Base-by-base conservation (phyloP, 768 basidiomycete species). In the Suillus brevipes region DNA sequence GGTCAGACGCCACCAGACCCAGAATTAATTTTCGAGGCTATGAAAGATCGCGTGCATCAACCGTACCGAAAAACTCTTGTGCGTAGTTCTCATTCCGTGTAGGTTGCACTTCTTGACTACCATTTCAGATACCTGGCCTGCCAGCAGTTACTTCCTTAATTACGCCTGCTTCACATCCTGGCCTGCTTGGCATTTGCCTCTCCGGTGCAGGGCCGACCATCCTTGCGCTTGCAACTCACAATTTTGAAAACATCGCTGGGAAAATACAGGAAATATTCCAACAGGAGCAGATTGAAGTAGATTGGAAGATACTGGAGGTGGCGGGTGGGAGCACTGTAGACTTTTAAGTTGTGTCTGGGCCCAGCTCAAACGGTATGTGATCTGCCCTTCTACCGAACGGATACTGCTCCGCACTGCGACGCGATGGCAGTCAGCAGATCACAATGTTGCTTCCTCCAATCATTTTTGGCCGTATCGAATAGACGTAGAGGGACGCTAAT, bases 201-300 rank as follows among this genome's bases (percentile, higher is more conserved):
- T 99, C 97, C 2, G 97, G 97, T 8, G 97, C 97, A 6, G 97
- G 97, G 0, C 97, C 97, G 4, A 98, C 97, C 6, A 97, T 99
- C 67, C 85, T 99, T 66, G 97, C 97, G 1, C 86, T 99, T 20
- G 97, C 97, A 2, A 95, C 93, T 0, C 77, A 79, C 40, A 89
- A 89, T 31, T 99, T 92, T 70, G 92, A 95, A 53, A 81, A 80
- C 8, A 97, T 99, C 65, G 95, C 94, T 5, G 85, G 89, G 69
- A 90, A 90, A 69, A 95, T 94, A 10, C 82, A 87, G 20, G 75
- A 77, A 34, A 89, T 96, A 50, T 97, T 98, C 78, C 79, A 79
- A 63, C 76, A 80, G 55, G 84, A 89, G 61, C 86, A 85, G 7
- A 85, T 99, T 14, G 85, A 92, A 67, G 92, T 97, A 65, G 93